phyloP scores from a whole-genome alignment of 2,329 filamentous ascomycete species.

The Drechslerella coelobrocha region DNA sequence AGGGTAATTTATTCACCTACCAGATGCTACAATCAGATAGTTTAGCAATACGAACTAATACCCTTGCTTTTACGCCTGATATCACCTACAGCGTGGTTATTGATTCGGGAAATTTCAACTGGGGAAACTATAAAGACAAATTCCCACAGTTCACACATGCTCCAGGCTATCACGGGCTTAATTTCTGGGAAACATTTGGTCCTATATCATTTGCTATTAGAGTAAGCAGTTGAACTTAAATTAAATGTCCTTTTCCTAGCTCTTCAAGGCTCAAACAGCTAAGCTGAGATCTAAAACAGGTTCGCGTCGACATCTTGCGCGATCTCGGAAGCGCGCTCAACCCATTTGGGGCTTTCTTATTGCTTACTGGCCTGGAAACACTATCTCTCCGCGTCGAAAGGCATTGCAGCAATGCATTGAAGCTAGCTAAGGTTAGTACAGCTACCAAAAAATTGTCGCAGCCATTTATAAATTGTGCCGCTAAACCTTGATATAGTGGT shows the following conservation, averaged over 20 bases:
- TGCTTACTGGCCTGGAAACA: constrained; percentile 88
- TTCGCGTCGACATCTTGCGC: constrained; percentile 83
- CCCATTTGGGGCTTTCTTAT: constrained; percentile 90
- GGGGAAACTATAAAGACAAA: constrained; percentile 79
- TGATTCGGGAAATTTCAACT: constrained; percentile 91
- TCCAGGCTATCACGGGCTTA: constrained; percentile 88
- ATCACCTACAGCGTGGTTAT: constrained; percentile 79
- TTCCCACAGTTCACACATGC: constrained; percentile 93
- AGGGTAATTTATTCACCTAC: constrained; percentile 6
- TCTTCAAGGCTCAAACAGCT: neutral
- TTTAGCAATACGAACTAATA: neutral
- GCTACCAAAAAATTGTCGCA: too few relatives aligned
- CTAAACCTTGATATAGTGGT: constrained; percentile 63
- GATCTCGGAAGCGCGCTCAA: constrained; percentile 84
- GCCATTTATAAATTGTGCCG: too few relatives aligned
- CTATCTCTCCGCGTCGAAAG: constrained; percentile 84
- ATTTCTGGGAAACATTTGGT: constrained; percentile 93
- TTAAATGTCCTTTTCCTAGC: too few relatives aligned
- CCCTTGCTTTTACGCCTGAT: neutral
- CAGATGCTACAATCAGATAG: neutral
- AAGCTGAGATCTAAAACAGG: constrained; percentile 14
- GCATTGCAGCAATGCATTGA: constrained; percentile 82
- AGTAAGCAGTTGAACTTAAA: constrained; percentile 58
- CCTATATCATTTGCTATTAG: constrained; percentile 81
- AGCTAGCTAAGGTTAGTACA: constrained; percentile 68